Evolutionary conservation across 2,329 filamentous ascomycete species (phyloP).

Genomic region (Zarea fungicola): DNA sequence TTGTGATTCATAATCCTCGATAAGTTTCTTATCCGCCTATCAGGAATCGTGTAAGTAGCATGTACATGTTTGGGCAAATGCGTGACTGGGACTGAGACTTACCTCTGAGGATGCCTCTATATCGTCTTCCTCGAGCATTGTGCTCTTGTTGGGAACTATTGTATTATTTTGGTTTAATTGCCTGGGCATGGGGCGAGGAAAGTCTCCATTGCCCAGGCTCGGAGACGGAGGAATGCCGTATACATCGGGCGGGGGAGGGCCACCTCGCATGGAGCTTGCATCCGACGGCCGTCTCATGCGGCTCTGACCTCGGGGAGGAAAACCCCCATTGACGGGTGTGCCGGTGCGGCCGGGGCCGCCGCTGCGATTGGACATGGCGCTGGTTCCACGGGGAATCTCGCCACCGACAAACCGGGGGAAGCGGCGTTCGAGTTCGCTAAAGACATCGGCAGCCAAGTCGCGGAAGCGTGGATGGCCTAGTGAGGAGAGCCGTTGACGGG

Average conservation of each 20-base stretch:
- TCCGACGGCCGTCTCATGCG: constrained; percentile 55
- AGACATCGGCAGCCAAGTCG: constrained; percentile 92
- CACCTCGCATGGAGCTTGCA: constrained; percentile 53
- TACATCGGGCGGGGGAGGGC: constrained; percentile 35
- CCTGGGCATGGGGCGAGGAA: constrained; percentile 74
- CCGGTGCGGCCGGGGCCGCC: constrained; percentile 53
- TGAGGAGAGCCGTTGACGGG: constrained; percentile 89
- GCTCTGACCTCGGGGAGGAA: constrained; percentile 46
- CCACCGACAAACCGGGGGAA: constrained; percentile 73
- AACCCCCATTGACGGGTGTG: constrained; percentile 57
- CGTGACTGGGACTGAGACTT: constrained; percentile 13
- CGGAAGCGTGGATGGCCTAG: constrained; percentile 81
- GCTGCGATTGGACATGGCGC: constrained; percentile 59
- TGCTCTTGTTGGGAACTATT: constrained; percentile 96
- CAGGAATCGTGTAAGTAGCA: constrained; percentile 16
- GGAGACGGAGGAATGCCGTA: constrained; percentile 57
- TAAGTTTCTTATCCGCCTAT: constrained; percentile 63
- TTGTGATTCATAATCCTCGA: constrained; percentile 76
- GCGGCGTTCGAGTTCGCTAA: constrained; percentile 85
- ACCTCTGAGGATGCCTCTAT: constrained; percentile 56
- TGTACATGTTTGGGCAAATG: not conserved
- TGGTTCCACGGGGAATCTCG: constrained; percentile 64
- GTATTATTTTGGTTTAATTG: constrained; percentile 87
- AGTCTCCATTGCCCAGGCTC: constrained; percentile 55
- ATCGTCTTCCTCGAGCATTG: constrained; percentile 93